These are phyloP conservation scores for Vaucheria bursata DNA, from an alignment of 352 stramenopile genomes.

Conservation along the genomic window DNA sequence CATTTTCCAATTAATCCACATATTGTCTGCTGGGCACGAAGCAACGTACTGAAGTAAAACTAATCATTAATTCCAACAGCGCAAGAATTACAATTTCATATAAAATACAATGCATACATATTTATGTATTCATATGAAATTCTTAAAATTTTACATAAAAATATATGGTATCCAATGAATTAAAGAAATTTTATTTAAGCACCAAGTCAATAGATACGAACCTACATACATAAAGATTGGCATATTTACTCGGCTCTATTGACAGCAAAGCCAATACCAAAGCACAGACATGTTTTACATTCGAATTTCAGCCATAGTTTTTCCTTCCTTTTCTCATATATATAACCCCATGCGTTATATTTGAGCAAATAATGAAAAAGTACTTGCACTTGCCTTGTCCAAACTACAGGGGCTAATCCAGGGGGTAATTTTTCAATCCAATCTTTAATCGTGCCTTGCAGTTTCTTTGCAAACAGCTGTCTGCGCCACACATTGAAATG, in stretches of 20 bases:
- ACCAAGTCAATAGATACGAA: background rate
- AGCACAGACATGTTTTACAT: background rate
- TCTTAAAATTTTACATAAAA: too few species aligned
- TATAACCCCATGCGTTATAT: background rate
- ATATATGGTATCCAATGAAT: too few species aligned
- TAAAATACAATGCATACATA: too few species aligned
- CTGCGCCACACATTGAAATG: background rate
- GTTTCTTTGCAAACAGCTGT: conserved; percentile 13
- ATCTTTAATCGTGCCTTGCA: conserved; percentile 1
- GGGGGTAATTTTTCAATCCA: background rate
- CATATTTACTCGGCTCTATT: too few species aligned
- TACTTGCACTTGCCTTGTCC: conserved; percentile 4
- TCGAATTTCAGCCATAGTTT: background rate
- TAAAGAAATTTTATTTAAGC: background rate
- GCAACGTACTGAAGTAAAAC: conserved; percentile 5
- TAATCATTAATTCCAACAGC: too few species aligned
- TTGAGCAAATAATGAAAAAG: background rate
- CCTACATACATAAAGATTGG: too few species aligned
- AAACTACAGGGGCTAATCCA: background rate
- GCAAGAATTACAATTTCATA: too few species aligned
- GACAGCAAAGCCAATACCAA: too few species aligned
- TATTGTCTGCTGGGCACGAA: background rate
- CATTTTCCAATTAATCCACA: background rate
- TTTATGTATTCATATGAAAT: too few species aligned
- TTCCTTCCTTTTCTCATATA: background rate